Conservation (phyloP, 257 asterid species). For the Paraleonurus japonicus region DNA sequence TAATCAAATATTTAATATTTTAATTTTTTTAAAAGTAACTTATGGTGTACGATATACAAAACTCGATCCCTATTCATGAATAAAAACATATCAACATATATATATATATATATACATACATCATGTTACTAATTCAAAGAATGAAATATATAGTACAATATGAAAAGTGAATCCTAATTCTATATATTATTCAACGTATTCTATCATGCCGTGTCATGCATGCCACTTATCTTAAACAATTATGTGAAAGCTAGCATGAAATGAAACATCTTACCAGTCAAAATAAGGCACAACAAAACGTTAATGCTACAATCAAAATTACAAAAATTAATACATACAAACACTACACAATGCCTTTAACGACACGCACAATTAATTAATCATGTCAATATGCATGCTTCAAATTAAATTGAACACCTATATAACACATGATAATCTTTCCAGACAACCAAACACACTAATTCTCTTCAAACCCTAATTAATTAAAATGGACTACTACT, state of each 20-base stretch:
- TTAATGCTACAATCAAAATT: background rate
- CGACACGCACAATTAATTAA: background rate
- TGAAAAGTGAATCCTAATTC: no score
- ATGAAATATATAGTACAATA: no score
- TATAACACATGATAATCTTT: background rate
- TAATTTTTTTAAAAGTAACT: no score
- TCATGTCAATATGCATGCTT: background rate
- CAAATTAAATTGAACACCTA: background rate
- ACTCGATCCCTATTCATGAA: no score
- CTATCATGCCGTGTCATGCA: no score
- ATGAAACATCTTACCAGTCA: background rate
- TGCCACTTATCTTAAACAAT: no score
- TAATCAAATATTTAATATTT: no score
- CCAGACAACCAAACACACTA: background rate
- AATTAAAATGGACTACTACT: background rate
- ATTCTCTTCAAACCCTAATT: background rate
- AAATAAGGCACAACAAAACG: background rate
- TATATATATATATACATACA: no score
- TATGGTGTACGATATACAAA: no score
- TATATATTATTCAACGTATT: no score
- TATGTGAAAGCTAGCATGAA: background rate
- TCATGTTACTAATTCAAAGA: no score
- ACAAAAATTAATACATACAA: background rate
- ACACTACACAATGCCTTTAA: background rate
- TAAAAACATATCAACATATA: no score